Conservation (phyloP, 805 yeast species). For the Ogataea polymorpha region DNA sequence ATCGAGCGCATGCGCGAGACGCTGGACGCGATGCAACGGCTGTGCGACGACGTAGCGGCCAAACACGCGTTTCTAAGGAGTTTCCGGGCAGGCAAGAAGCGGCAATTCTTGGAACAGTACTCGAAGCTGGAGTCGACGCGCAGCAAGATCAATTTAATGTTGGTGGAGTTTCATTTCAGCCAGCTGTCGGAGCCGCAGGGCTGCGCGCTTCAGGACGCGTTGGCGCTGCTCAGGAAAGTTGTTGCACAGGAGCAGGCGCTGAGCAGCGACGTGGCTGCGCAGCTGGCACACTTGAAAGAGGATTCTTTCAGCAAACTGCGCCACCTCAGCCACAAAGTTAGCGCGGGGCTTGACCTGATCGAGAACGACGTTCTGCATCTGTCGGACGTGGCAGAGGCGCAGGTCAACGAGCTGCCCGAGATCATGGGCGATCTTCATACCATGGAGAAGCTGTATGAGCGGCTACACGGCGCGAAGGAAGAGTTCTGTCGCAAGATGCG, state of each 20-base stretch:
- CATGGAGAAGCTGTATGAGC: conserved; percentile 27
- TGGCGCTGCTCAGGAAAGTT: conserved; percentile 1
- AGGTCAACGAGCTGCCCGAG: conserved; percentile 33
- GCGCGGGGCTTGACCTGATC: conserved; percentile 16
- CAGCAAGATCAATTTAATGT: conserved; percentile 20
- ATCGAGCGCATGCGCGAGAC: conserved; percentile 12
- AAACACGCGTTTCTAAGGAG: neutral
- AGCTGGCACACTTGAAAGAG: conserved; percentile 16
- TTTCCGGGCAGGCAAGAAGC: conserved; percentile 13
- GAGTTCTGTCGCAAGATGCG: conserved; percentile 2
- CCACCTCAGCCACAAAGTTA: conserved; percentile 22
- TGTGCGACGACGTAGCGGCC: conserved; percentile 1
- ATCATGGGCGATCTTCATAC: conserved; percentile 36
- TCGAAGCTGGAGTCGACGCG: conserved; percentile 14
- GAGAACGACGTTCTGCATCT: conserved; percentile 17
- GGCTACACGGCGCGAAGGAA: neutral
- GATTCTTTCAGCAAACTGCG: conserved; percentile 26
- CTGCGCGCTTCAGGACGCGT: conserved; percentile 11
- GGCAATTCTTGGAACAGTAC: conserved; percentile 15
- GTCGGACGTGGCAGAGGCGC: conserved; percentile 36
- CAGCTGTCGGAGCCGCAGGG: conserved; percentile 18
- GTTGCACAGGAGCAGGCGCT: neutral
- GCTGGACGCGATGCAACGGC: conserved; percentile 1
- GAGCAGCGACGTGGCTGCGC: neutral
- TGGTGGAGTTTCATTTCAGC: conserved; percentile 18